Base-by-base conservation (phyloP, 441 rosid species). In the Hura crepitans region DNA sequence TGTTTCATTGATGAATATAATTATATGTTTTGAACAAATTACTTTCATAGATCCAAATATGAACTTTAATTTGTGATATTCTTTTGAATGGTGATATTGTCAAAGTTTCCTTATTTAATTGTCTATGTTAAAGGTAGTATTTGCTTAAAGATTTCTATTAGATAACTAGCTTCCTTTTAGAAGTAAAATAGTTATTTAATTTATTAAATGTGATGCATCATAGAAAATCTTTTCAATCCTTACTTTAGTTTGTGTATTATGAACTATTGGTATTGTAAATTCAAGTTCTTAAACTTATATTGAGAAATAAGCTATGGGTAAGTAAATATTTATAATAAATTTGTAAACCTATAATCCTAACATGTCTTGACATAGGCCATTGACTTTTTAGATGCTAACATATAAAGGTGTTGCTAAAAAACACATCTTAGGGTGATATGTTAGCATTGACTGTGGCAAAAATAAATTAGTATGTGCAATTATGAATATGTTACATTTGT, bases 271-370 rank as follows among this genome's bases (percentile, higher is more conserved):
- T n/a, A n/a, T n/a, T n/a, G n/a, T n/a, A n/a, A n/a, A n/a, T n/a
- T n/a, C n/a, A n/a, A n/a, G n/a, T n/a, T n/a, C n/a, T n/a, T n/a
- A n/a, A n/a, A n/a, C n/a, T n/a, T n/a, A n/a, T n/a, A n/a, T n/a
- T n/a, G n/a, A n/a, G n/a, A n/a, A n/a, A n/a, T n/a, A n/a, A n/a
- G n/a, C n/a, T n/a, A n/a, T n/a, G n/a, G n/a, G n/a, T n/a, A n/a
- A n/a, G n/a, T n/a, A n/a, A n/a, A n/a, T n/a, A n/a, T n/a, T n/a
- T n/a, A n/a, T n/a, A n/a, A n/a, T n/a, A n/a, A n/a, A n/a, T n/a
- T n/a, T n/a, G 82, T 90, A 82, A 92, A 18, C 0, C 31, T 89
- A 81, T 91, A 82, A 92, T 27, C 31, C 4, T 7, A 12, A 17
- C 71, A n/a, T 45, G 33, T 45, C 53, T 47, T 63, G 14, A 2